These are phyloP conservation scores for Eucalyptus microcorys DNA, from an alignment of 345 rosid species.

Conservation along the genomic window DNA sequence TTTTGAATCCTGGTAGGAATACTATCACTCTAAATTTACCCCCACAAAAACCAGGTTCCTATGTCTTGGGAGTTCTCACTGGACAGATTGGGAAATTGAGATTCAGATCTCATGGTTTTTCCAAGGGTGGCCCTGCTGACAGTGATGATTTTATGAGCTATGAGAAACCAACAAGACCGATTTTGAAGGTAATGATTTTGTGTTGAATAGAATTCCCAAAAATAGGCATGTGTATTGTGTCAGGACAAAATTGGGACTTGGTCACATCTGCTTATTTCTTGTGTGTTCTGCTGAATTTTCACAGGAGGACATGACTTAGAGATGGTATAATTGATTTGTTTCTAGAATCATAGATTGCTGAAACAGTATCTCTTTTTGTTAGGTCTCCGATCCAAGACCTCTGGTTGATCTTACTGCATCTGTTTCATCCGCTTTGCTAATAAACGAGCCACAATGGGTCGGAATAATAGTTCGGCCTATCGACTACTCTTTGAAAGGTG, in stretches of 20 bases:
- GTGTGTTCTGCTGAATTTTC: background rate
- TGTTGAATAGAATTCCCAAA: background rate
- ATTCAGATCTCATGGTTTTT: conserved; percentile 93
- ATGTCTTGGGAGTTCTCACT: conserved; percentile 87
- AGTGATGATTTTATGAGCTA: conserved; percentile 95
- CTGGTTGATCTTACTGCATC: conserved; percentile 92
- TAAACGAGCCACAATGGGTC: conserved; percentile 92
- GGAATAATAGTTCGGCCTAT: conserved; percentile 76
- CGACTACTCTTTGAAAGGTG: conserved; percentile 73
- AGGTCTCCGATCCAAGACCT: conserved; percentile 91
- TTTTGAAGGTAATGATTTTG: conserved; percentile 56
- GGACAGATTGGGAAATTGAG: conserved; percentile 92
- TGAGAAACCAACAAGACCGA: conserved; percentile 90
- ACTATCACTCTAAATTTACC: conserved; percentile 62
- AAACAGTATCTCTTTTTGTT: conserved; percentile 1
- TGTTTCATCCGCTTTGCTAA: conserved; percentile 68
- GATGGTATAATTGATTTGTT: background rate
- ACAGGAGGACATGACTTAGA: background rate
- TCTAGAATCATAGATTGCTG: background rate
- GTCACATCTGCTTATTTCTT: background rate
- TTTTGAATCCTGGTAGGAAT: conserved; percentile 69
- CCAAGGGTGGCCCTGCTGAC: conserved; percentile 93
- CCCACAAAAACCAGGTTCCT: conserved; percentile 90
- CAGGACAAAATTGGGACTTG: background rate
- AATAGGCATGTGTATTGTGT: background rate